Percentiles rank a stretch among this genome's conserved stretches.
Evolutionary conservation across 192 early-diverging fungal species (phyloP).

Genomic region (Chytriomyces confervae): DNA sequence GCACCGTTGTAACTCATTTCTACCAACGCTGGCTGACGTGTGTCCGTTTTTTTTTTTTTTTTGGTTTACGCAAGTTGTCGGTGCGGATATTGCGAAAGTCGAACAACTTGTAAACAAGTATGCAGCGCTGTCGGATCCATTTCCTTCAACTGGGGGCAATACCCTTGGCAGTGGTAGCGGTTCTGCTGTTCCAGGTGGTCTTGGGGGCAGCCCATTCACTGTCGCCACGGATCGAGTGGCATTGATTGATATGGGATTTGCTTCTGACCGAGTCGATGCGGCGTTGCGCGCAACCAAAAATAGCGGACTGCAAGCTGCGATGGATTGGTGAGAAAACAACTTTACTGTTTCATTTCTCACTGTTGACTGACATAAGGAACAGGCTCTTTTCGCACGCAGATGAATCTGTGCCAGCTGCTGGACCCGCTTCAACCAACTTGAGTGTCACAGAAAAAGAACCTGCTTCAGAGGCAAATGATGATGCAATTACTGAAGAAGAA

Average conservation of each 20-base stretch:
- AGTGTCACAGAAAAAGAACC: conserved; percentile 16
- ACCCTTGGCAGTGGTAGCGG: background rate
- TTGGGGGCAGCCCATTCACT: background rate
- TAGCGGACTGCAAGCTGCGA: conserved; percentile 79
- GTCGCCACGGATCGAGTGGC: conserved; percentile 41
- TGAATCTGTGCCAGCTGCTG: conserved; percentile 62
- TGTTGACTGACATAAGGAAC: background rate
- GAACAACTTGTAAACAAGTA: conserved; percentile 39
- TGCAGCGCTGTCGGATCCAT: background rate
- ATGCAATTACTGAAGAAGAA: conserved; percentile 46
- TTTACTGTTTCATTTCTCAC: background rate
- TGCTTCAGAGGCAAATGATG: conserved; percentile 18
- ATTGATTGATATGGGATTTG: conserved; percentile 73
- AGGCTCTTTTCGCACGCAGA: conserved; percentile 75
- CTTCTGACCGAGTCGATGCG: conserved; percentile 64
- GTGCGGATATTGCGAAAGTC: conserved; percentile 38
- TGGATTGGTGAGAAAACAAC: conserved; percentile 73
- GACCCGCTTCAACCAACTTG: conserved; percentile 46
- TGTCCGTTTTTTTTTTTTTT: background rate
- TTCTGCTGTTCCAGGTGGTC: background rate
- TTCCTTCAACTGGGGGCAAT: conserved; percentile 6
- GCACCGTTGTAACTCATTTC: background rate
- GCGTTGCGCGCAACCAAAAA: conserved; percentile 75
- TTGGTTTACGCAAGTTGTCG: background rate
- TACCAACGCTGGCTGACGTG: background rate